Evolutionary conservation across 805 yeast genomes (phyloP).

Genomic region (Sugiyamaella smithiae): DNA sequence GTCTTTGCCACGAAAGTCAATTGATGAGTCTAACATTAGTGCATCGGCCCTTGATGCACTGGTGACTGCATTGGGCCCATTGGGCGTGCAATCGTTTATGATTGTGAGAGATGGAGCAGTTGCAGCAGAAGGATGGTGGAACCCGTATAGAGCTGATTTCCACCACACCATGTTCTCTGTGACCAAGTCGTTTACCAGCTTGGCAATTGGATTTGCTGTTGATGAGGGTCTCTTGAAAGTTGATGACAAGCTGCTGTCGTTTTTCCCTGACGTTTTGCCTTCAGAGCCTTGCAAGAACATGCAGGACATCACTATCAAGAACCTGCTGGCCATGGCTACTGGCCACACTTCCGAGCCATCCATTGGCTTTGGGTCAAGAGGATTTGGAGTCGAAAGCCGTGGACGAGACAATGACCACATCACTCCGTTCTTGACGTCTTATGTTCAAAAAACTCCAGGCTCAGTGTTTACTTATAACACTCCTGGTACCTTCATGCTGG

Average conservation of each 20-base stretch:
- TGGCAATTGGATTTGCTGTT: conserved; percentile 19
- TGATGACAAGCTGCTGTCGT: conserved; percentile 11
- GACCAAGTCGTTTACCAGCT: conserved; percentile 15
- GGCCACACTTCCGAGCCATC: conserved; percentile 12
- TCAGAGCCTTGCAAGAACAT: conserved; percentile 14
- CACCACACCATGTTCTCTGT: conserved; percentile 13
- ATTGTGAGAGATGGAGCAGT: conserved; percentile 12
- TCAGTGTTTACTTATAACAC: conserved; percentile 15
- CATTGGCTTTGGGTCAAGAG: neutral
- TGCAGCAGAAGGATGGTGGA: conserved; percentile 29
- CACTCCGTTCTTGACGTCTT: conserved; percentile 14
- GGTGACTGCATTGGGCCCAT: neutral
- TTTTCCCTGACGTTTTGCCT: conserved; percentile 14
- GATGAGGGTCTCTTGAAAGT: conserved; percentile 18
- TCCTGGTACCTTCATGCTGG: conserved; percentile 17
- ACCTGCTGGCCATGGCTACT: conserved; percentile 18
- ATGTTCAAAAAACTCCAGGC: conserved; percentile 15
- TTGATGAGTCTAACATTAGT: conserved; percentile 1
- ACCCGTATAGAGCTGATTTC: conserved; percentile 14
- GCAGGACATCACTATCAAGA: conserved; percentile 12
- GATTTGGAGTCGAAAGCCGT: conserved; percentile 1
- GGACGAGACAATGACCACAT: conserved; percentile 15
- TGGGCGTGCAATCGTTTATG: conserved; percentile 5
- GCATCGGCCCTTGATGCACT: neutral
- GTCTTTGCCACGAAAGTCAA: neutral